Evolutionary conservation across 1,139 yeast species (phyloP).

Genomic region (Geotrichum fermentans): DNA sequence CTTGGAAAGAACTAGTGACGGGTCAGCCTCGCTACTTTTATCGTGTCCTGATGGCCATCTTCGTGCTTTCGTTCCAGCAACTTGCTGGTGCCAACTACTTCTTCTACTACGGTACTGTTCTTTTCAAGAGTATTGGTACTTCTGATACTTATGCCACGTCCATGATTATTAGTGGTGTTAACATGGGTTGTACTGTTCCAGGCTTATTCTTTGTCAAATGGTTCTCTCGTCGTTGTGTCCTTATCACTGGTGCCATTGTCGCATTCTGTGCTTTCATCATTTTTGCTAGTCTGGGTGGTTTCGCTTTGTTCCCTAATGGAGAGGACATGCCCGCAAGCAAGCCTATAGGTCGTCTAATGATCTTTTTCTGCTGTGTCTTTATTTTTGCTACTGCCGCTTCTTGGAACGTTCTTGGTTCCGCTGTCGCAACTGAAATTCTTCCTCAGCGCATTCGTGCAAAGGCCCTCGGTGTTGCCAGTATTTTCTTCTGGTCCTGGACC

Average conservation of each 20-base stretch:
- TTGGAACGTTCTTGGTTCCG: conserved; percentile 84
- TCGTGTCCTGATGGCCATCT: conserved; percentile 60
- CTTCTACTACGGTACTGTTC: conserved; percentile 75
- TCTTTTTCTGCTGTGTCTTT: conserved; percentile 71
- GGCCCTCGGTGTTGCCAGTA: conserved; percentile 52
- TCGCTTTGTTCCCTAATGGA: no score
- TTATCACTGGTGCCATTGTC: conserved; percentile 58
- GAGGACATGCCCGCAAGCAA: background rate
- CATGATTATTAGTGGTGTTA: conserved; percentile 71
- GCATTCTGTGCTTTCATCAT: conserved; percentile 64
- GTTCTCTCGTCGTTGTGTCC: conserved; percentile 65
- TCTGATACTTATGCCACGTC: conserved; percentile 61
- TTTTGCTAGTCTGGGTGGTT: conserved; percentile 64
- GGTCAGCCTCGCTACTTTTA: conserved; percentile 64
- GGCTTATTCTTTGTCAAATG: conserved; percentile 63
- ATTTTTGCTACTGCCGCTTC: conserved; percentile 80
- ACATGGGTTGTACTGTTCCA: conserved; percentile 67
- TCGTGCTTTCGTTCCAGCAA: conserved; percentile 68
- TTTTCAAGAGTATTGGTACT: conserved; percentile 72
- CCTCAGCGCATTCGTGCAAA: conserved; percentile 76
- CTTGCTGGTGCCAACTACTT: conserved; percentile 77
- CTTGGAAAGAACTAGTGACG: conserved; percentile 59
- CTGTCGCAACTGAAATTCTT: conserved; percentile 70
- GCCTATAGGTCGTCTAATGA: conserved; percentile 69
- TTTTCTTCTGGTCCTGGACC: conserved; percentile 35